Evolutionary conservation across 1,284 basidiomycete genomes (phyloP).

Genomic region (Puccinia hordei): DNA sequence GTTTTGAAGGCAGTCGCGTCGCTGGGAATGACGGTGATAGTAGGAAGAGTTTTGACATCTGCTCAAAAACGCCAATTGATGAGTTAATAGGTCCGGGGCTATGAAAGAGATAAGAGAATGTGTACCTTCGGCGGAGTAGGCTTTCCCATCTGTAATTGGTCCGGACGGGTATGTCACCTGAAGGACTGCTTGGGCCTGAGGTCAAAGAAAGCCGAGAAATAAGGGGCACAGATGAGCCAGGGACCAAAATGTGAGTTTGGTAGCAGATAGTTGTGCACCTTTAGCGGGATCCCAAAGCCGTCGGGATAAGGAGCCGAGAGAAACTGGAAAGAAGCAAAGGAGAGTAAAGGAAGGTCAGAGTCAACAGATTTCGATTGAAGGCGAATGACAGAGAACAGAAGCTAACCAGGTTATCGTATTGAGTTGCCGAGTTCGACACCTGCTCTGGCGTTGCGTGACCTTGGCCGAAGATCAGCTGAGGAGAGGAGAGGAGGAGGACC

Average conservation of each 20-base stretch:
- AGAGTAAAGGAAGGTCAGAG: neutral
- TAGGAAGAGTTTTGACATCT: slow-evolving; percentile 35
- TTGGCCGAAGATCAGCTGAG: neutral
- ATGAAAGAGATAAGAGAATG: neutral
- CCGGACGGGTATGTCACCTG: slow-evolving; percentile 31
- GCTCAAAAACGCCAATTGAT: neutral
- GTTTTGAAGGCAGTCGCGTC: slow-evolving; percentile 13
- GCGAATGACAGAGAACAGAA: neutral
- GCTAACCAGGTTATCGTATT: slow-evolving; percentile 18
- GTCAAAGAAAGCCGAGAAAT: neutral
- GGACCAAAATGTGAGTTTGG: too few species aligned
- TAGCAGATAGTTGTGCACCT: neutral
- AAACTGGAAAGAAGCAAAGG: neutral
- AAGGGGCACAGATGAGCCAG: neutral
- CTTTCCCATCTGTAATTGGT: neutral
- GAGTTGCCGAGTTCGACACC: neutral
- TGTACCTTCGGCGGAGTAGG: slow-evolving; percentile 25
- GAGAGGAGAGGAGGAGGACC: neutral
- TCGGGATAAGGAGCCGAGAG: slow-evolving; percentile 41
- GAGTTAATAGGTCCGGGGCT: neutral
- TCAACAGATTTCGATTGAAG: too few species aligned
- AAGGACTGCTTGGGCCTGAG: slow-evolving; percentile 17
- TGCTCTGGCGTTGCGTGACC: neutral
- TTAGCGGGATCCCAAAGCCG: slow-evolving; percentile 41
- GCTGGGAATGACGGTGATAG: neutral